These are phyloP conservation scores for Eimeria necatrix DNA, from an alignment of 169 alveolate species.

Conservation along the genomic window DNA sequence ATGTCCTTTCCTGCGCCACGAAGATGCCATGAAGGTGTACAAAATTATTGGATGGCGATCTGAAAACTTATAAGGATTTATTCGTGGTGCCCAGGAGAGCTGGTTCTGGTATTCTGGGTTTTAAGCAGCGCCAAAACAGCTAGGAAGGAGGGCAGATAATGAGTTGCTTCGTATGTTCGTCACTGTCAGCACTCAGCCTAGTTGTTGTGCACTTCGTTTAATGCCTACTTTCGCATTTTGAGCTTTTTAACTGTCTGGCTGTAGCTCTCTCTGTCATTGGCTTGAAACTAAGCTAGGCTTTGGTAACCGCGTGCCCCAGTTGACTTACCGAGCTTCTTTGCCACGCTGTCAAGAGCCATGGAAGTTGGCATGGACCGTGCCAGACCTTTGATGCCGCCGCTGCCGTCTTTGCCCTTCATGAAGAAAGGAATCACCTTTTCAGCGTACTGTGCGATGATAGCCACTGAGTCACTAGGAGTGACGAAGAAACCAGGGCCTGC, in stretches of 20 bases:
- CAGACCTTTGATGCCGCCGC: slow-evolving; percentile 93
- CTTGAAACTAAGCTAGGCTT: too few species aligned
- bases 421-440: slow-evolving; percentile 90
- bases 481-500: slow-evolving; percentile 95
- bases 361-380: slow-evolving; percentile 99
- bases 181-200: too few species aligned
- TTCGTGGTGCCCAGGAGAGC: too few species aligned
- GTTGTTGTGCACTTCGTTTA: too few species aligned
- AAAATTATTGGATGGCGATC: too few species aligned
- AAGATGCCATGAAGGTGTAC: neutral
- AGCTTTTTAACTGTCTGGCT: too few species aligned
- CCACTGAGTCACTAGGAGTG: slow-evolving; percentile 97
- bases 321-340: slow-evolving; percentile 89
- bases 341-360: slow-evolving; percentile 95
- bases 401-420: slow-evolving; percentile 77
- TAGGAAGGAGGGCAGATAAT: too few species aligned
- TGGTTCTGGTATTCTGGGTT: too few species aligned
- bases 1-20: slow-evolving; percentile 84
- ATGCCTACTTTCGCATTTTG: neutral
- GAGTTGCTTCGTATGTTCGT: too few species aligned
- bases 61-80: too few species aligned
- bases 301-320: neutral
- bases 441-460: slow-evolving; percentile 95
- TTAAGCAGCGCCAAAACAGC: neutral
- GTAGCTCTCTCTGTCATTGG: neutral